These are phyloP conservation scores for Sugiyamaella pinicola DNA, from an alignment of 1,139 yeast species.

Conservation along the genomic window DNA sequence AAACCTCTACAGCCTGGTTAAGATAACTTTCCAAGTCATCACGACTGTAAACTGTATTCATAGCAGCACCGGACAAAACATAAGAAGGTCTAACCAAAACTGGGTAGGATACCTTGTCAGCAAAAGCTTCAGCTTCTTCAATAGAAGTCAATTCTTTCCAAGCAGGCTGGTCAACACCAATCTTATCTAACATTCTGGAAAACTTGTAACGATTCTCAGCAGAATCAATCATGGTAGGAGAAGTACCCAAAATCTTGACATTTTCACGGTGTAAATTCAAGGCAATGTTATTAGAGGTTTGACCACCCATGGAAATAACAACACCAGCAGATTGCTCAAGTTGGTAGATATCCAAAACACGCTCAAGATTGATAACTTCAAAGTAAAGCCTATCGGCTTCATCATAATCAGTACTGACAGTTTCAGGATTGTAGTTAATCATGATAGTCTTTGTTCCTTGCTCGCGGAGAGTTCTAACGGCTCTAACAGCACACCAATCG, in stretches of 20 bases:
- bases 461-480: constrained; percentile 91
- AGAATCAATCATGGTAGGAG: constrained; percentile 97
- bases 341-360: constrained; percentile 94
- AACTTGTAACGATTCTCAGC: constrained; percentile 98
- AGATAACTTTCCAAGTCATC: constrained; percentile 87
- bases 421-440: constrained; percentile 98
- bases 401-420: constrained; percentile 97
- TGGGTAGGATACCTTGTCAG: constrained; percentile 89
- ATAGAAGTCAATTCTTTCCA: constrained; percentile 97
- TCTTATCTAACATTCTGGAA: constrained; percentile 94
- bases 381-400: constrained; percentile 97
- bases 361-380: constrained; percentile 92
- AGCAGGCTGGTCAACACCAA: constrained; percentile 98
- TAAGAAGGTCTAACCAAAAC: constrained; percentile 97
- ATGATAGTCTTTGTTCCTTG: constrained; percentile 88
- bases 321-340: constrained; percentile 91
- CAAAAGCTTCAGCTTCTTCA: constrained; percentile 91
- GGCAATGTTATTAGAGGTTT: constrained; percentile 96
- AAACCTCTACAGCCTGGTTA: constrained; percentile 94
- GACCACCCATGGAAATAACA: constrained; percentile 98
- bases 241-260: constrained; percentile 93
- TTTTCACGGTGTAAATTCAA: constrained; percentile 90
- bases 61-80: constrained; percentile 98
- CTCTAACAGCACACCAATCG: constrained; percentile 96
- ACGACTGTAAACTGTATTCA: constrained; percentile 92